A percentile compares a stretch with the other conserved stretches of the same genome.
These are phyloP conservation scores for Gigaspora rosea DNA, from an alignment of 192 early-diverging fungal genomes.

Conservation along the genomic window DNA sequence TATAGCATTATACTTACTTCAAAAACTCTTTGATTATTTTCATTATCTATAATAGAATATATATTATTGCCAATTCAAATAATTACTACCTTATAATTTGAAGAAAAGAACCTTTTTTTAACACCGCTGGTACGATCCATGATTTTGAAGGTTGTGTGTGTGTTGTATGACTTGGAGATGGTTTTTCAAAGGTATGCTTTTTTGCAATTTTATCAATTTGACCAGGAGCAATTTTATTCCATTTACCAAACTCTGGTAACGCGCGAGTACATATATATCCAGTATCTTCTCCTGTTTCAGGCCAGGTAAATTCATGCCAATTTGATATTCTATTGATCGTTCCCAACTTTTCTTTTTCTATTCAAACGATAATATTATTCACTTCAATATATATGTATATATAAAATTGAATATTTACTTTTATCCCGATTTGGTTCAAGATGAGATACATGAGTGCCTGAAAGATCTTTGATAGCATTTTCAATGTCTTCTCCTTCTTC, in stretches of 20 bases:
- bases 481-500: neutral
- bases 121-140: neutral
- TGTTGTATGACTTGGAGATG: neutral
- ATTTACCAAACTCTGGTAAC: neutral
- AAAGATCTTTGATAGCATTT: neutral
- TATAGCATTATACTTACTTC: too few relatives aligned
- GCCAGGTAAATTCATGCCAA: neutral
- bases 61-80: too few relatives aligned
- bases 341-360: neutral
- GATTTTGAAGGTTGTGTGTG: neutral
- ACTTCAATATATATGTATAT: neutral
- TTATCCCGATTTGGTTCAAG: neutral
- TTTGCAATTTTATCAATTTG: slow-evolving; percentile 8
- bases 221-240: neutral
- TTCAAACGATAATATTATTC: neutral
- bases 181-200: neutral
- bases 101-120: too few relatives aligned
- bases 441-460: neutral
- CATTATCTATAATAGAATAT: too few relatives aligned
- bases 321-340: neutral
- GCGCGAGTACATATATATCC: neutral
- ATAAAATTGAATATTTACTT: neutral
- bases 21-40: too few relatives aligned
- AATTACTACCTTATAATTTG: too few relatives aligned
- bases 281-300: neutral